These are phyloP conservation scores for Davidsoniella virescens DNA, from an alignment of 2,329 filamentous ascomycete species.

Conservation along the genomic window DNA sequence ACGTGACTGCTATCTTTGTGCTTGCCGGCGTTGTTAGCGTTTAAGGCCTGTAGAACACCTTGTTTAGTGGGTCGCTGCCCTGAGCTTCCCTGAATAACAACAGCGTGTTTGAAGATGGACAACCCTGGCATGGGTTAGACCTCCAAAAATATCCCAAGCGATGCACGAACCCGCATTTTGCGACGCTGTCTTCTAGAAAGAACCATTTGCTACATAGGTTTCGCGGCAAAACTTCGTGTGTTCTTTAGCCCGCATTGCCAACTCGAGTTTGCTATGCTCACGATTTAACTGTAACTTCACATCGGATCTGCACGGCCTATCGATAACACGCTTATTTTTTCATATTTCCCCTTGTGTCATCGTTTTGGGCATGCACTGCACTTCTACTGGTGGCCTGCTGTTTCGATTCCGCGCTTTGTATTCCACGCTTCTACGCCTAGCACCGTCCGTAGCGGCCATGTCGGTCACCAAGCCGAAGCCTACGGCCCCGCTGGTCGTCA, in stretches of 20 bases:
- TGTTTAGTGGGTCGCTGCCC: too few species aligned
- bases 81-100: too few species aligned
- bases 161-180: background rate
- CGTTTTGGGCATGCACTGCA: too few species aligned
- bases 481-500: conserved; percentile 51
- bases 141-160: conserved; percentile 1
- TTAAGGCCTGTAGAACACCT: background rate
- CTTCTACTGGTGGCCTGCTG: too few species aligned
- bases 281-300: conserved; percentile 1
- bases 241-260: background rate
- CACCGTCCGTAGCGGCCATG: conserved; percentile 16
- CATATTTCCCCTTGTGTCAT: background rate
- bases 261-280: background rate
- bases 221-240: background rate
- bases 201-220: background rate
- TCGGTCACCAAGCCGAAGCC: conserved; percentile 20
- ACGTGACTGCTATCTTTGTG: background rate
- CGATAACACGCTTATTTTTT: too few species aligned
- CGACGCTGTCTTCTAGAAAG: conserved; percentile 2
- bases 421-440: background rate
- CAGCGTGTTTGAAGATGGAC: too few species aligned
- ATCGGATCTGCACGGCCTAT: background rate
- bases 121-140: background rate
- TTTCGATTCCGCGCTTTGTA: too few species aligned
- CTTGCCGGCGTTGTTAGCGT: background rate